Conservation (phyloP, 805 yeast species). For the Kregervanrija pseudodelftensis region DNA sequence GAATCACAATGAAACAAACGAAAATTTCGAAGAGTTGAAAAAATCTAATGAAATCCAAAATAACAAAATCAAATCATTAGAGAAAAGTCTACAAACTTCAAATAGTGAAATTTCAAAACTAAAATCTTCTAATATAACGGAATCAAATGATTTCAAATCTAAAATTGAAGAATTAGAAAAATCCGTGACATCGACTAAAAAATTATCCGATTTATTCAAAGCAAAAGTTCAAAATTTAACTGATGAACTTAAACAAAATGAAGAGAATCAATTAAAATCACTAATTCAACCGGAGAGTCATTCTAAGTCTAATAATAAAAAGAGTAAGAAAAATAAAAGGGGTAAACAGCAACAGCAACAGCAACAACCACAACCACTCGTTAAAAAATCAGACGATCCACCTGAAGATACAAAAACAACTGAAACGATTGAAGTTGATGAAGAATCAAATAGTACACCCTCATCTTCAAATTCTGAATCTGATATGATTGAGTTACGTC, state of each 20-base stretch:
- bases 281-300: slow-evolving; percentile 4
- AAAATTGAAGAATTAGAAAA: slow-evolving; percentile 13
- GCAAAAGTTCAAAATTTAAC: slow-evolving; percentile 19
- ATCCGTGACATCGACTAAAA: slow-evolving; percentile 18
- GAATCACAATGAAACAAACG: background rate
- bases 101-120: background rate
- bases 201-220: slow-evolving; percentile 18
- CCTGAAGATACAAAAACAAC: slow-evolving; percentile 16
- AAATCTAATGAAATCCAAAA: background rate
- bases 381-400: slow-evolving; percentile 12
- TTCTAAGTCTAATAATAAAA: slow-evolving; percentile 8
- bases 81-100: slow-evolving; percentile 1
- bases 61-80: background rate
- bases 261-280: background rate
- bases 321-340: slow-evolving; percentile 15
- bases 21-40: too few relatives aligned
- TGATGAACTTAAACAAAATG: slow-evolving; percentile 12
- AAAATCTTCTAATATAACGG: background rate
- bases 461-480: slow-evolving; percentile 5
- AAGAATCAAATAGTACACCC: background rate
- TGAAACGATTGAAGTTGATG: slow-evolving; percentile 4
- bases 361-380: slow-evolving; percentile 9
- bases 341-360: slow-evolving; percentile 5
- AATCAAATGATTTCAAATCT: slow-evolving; percentile 2
- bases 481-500: slow-evolving; percentile 20